phyloP scores from a whole-genome alignment of 176 grass and related monocot species.

The Themeda triandra region DNA sequence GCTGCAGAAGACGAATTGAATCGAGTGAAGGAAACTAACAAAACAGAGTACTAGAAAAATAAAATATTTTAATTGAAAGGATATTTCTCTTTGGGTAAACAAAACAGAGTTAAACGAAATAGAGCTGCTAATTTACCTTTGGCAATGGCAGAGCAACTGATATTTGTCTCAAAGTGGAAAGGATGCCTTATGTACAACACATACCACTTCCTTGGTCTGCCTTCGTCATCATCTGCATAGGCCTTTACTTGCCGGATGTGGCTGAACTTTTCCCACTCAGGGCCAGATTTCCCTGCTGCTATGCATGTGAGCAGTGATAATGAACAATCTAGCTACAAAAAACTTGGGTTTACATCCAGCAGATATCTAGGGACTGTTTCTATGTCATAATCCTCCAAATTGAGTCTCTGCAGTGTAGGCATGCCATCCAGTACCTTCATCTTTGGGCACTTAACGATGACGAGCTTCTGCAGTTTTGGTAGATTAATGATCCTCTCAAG shows the following conservation, averaged over 20 bases:
- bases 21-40: too few species aligned
- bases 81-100: too few species aligned
- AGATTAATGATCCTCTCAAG: background rate
- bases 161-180: background rate
- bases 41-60: too few species aligned
- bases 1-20: too few species aligned
- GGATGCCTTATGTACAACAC: background rate
- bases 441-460: background rate
- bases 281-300: background rate
- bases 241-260: background rate
- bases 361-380: background rate
- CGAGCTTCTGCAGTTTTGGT: background rate
- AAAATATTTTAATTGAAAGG: too few species aligned
- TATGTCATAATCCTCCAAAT: background rate
- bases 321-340: background rate
- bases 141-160: too few species aligned
- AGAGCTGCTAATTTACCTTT: too few species aligned
- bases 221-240: too few species aligned
- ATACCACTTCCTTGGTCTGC: background rate
- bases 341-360: background rate
- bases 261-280: background rate
- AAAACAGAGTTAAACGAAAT: too few species aligned
- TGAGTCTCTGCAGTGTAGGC: background rate
- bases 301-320: background rate
- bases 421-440: background rate